phyloP scores from a whole-genome alignment of 306 rosid genomes.

The Arachis hypogaea region DNA sequence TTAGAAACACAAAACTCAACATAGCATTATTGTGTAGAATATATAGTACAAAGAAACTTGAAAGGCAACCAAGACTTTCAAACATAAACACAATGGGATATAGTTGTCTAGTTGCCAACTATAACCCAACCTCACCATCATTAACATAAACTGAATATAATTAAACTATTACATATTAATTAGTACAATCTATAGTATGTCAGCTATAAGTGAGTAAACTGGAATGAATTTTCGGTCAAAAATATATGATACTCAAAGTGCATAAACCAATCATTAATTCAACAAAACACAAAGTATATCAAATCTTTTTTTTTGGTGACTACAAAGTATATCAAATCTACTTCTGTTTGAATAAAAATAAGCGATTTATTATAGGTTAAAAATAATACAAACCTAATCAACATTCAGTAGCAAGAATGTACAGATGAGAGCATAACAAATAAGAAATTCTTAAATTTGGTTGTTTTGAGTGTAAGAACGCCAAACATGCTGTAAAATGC shows the following conservation, averaged over 20 bases:
- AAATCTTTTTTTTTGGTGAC: too few relatives aligned
- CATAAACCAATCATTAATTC: not conserved
- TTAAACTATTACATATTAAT: not conserved
- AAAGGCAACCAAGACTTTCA: conserved; percentile 62
- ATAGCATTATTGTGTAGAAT: too few relatives aligned
- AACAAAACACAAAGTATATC: not conserved
- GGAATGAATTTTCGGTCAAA: not conserved
- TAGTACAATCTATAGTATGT: conserved; percentile 10
- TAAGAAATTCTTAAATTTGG: not conserved
- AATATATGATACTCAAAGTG: not conserved
- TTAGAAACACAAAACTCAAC: too few relatives aligned
- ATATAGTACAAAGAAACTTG: too few relatives aligned
- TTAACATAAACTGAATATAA: conserved; percentile 3
- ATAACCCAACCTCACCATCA: conserved; percentile 42
- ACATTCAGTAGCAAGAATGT: too few relatives aligned
- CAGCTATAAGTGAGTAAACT: not conserved
- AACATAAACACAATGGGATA: conserved; percentile 34
- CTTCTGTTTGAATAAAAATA: not conserved
- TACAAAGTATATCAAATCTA: not conserved
- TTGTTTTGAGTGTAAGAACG: not conserved
- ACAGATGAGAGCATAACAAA: not conserved
- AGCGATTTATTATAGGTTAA: not conserved
- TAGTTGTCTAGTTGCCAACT: conserved; percentile 43
- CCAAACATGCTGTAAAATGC: not conserved
- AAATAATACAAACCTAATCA: too few relatives aligned